Evolutionary conservation across 2,329 filamentous ascomycete genomes (phyloP).

Genomic region (Penicillium sumatraense): DNA sequence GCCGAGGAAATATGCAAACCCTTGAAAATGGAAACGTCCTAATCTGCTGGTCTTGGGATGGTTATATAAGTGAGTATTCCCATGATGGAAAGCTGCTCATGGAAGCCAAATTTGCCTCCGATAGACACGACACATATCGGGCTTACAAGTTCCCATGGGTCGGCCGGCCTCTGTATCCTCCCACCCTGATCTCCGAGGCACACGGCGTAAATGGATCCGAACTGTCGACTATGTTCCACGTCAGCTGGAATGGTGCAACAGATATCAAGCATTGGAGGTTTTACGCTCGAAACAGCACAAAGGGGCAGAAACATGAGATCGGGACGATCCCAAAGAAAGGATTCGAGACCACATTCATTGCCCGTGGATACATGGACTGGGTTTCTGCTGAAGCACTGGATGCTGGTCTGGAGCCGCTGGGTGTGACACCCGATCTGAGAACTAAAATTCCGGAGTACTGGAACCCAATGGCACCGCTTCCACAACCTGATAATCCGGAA

Average conservation of each 20-base stretch:
- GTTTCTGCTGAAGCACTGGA: constrained; percentile 16
- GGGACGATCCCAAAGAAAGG: constrained; percentile 5
- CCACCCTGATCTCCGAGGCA: constrained; percentile 10
- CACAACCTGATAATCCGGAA: background rate
- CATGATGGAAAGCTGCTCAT: constrained; percentile 11
- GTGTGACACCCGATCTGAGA: background rate
- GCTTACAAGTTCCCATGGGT: constrained; percentile 12
- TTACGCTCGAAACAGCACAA: constrained; percentile 24
- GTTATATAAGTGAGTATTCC: constrained; percentile 9
- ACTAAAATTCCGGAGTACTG: background rate
- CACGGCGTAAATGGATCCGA: constrained; percentile 21
- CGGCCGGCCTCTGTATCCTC: constrained; percentile 10
- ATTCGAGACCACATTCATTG: constrained; percentile 11
- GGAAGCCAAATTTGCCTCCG: constrained; percentile 11
- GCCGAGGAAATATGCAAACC: constrained; percentile 13
- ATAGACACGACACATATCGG: constrained; percentile 10
- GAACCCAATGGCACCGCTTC: background rate
- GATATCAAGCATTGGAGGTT: constrained; percentile 49
- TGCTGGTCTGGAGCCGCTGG: background rate
- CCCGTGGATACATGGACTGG: constrained; percentile 7
- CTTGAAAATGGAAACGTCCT: constrained; percentile 10
- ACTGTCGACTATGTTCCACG: constrained; percentile 34
- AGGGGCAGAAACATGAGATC: constrained; percentile 6
- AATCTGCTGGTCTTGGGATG: constrained; percentile 2
- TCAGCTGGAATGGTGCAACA: constrained; percentile 56